Evolutionary conservation across 164 flowering plant species (phyloP), one percentile per base, ranked within the genome.

Genomic region (Aristolochia contorta): DNA sequence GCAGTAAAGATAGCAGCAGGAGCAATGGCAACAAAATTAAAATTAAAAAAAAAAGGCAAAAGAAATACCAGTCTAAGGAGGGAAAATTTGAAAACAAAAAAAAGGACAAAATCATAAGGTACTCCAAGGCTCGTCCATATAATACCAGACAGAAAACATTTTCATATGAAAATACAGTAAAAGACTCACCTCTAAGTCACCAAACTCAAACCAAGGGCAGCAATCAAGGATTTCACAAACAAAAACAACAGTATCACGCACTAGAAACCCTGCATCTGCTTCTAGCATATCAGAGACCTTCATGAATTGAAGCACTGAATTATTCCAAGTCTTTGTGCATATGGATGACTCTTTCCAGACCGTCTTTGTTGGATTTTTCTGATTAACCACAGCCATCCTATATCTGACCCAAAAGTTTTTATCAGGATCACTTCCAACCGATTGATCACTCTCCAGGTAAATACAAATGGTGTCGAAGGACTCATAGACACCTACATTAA

Each of bases 121-220:
- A 10, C 9, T 37, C 43, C 43, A 37, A 37, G 10, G 43, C 43
- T 37, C 12, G 10, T 37, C 43, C 43, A 37, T 37, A 37, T 10
- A 3, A 37, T 37, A 10, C 30, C 1, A 8, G 43, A 37, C 3
- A 37, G 7, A 37, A 7, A 37, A 37, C 43, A 37, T 10, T 37
- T 37, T 37, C 10, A 37, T 20, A 16, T 49, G 30, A 54, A 54
- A 54, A 22, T 37, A 37, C 12, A 37, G 10, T 37, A 10, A 37
- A 37, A 37, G 7, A 74, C 93, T 76, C 61, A 88, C 99, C 96
- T 93, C 97, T 24, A 93, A 75, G 65, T 90, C 99, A 64, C 94
- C 75, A 79, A 93, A 93, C 69, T 93, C 99, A 65, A 93, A 93
- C 99, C 99, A 93, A 1, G 99, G 99, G 74, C 97, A 93, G 82